A percentile compares a stretch with the other conserved stretches of the same genome.
phyloP scores from a whole-genome alignment of 1,284 basidiomycete species.

The Pseudozyma pruni region DNA sequence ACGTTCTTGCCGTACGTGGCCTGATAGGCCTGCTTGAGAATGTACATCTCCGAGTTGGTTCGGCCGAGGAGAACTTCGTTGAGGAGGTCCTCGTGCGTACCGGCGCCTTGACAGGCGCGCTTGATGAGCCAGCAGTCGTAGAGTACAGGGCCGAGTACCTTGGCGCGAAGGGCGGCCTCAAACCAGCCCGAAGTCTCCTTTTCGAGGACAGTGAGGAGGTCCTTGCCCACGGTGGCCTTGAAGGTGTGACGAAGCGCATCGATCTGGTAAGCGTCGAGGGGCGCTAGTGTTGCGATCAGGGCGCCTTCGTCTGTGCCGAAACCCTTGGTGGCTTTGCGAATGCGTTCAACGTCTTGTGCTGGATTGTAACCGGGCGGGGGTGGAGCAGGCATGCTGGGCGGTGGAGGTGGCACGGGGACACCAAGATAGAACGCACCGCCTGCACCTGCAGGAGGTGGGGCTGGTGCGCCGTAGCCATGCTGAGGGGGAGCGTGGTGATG shows the following conservation, averaged over 20 bases:
- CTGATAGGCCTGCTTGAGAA: slow-evolving; percentile 63
- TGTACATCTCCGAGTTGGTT: slow-evolving; percentile 60
- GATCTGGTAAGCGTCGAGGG: slow-evolving; percentile 60
- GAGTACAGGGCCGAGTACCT: slow-evolving; percentile 61
- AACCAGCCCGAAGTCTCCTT: slow-evolving; percentile 66
- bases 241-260: slow-evolving; percentile 58
- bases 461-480: slow-evolving; percentile 47
- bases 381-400: slow-evolving; percentile 52
- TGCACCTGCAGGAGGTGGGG: slow-evolving; percentile 17
- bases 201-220: slow-evolving; percentile 59
- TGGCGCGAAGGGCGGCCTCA: slow-evolving; percentile 55
- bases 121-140: slow-evolving; percentile 64
- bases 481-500: slow-evolving; percentile 34
- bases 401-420: slow-evolving; percentile 56
- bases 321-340: slow-evolving; percentile 66
- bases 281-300: slow-evolving; percentile 54
- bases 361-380: slow-evolving; percentile 61
- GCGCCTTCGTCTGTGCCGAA: slow-evolving; percentile 62
- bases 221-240: slow-evolving; percentile 63
- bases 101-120: slow-evolving; percentile 61
- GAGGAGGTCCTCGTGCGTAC: slow-evolving; percentile 66
- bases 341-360: slow-evolving; percentile 55
- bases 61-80: slow-evolving; percentile 65
- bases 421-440: slow-evolving; percentile 55
- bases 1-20: slow-evolving; percentile 56